These are phyloP conservation scores for Lycium barbarum DNA, from an alignment of 257 asterid genomes.

Conservation along the genomic window DNA sequence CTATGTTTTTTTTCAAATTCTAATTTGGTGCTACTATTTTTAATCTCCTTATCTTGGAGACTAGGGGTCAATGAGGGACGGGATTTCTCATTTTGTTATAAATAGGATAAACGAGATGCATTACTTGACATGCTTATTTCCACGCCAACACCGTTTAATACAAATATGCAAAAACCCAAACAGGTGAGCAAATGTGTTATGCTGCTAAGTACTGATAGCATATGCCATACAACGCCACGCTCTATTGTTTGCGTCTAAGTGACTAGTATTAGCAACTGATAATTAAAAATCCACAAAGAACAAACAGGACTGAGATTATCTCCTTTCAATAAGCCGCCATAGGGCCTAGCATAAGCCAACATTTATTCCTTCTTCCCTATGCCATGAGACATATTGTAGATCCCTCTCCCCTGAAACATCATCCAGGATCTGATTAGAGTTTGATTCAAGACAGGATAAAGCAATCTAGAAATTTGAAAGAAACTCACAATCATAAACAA, in stretches of 20 bases:
- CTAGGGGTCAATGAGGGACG: background rate
- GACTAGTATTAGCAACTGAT: constrained; percentile 5
- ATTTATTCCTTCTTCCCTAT: constrained; percentile 40
- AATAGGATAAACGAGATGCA: background rate
- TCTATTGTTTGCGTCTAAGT: background rate
- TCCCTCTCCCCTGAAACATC: constrained; percentile 41
- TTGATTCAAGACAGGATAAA: constrained; percentile 2
- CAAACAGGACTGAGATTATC: constrained; percentile 14
- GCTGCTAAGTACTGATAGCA: background rate
- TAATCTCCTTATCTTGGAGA: too few relatives aligned
- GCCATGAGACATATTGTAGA: constrained; percentile 42
- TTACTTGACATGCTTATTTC: background rate
- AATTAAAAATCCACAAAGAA: background rate
- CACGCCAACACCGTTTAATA: background rate
- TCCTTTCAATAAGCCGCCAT: constrained; percentile 3
- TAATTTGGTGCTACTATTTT: too few relatives aligned
- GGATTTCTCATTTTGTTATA: background rate
- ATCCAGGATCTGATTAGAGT: background rate
- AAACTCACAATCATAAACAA: constrained; percentile 38
- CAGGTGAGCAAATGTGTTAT: background rate
- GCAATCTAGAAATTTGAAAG: background rate
- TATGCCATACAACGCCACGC: background rate
- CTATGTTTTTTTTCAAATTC: too few relatives aligned
- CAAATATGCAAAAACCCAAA: background rate
- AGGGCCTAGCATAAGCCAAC: constrained; percentile 10